Conservation (phyloP, 2,329 filamentous ascomycete species). For the Fusarium sp. region DNA sequence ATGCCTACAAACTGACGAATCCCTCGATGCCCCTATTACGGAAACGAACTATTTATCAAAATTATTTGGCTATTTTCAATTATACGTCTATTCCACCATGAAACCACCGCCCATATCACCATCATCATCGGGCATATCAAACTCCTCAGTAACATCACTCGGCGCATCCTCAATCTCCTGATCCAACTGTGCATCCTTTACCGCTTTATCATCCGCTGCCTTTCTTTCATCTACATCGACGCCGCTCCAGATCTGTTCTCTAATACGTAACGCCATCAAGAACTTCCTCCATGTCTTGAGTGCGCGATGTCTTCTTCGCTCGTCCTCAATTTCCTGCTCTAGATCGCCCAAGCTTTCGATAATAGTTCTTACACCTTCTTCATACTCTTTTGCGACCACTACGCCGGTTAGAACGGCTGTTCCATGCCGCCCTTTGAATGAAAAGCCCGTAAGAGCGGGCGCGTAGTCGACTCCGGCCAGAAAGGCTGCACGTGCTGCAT, state of each 20-base stretch:
- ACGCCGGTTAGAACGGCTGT: constrained; percentile 85
- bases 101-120: constrained; percentile 63
- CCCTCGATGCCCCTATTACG: too few species aligned
- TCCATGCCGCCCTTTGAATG: constrained; percentile 86
- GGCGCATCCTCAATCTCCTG: constrained; percentile 53
- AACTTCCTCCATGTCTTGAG: constrained; percentile 78
- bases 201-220: constrained; percentile 55
- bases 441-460: constrained; percentile 90
- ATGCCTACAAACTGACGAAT: neutral
- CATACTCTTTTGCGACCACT: constrained; percentile 79
- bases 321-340: constrained; percentile 72
- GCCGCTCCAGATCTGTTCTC: constrained; percentile 76
- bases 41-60: neutral
- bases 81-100: constrained; percentile 53
- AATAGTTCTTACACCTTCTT: constrained; percentile 78
- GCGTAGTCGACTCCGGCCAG: constrained; percentile 86
- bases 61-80: neutral
- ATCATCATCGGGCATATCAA: constrained; percentile 57
- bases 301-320: constrained; percentile 79
- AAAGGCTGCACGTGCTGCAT: constrained; percentile 78
- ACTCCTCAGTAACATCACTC: constrained; percentile 60
- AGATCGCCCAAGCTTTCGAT: constrained; percentile 77
- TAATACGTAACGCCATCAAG: constrained; percentile 80
- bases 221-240: constrained; percentile 63
- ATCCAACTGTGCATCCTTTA: constrained; percentile 55